These are phyloP conservation scores for Chalciporus pseudorubinellus DNA, from an alignment of 768 basidiomycete genomes.

Conservation along the genomic window DNA sequence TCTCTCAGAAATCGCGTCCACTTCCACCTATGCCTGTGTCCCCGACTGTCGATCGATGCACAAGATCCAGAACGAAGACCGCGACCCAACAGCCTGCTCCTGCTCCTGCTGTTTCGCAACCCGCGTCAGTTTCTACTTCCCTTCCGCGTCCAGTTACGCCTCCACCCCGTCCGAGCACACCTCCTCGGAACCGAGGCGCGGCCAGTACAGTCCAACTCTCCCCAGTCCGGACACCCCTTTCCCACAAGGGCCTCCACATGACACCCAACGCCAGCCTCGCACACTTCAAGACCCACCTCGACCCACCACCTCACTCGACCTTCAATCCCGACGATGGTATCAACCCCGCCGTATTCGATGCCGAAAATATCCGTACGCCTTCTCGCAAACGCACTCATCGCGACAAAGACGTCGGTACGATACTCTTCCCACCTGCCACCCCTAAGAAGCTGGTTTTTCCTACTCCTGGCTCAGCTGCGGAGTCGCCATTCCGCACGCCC, in stretches of 20 bases:
- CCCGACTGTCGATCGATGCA: slow-evolving; percentile 43
- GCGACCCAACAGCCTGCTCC: slow-evolving; percentile 12
- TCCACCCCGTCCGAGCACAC: slow-evolving; percentile 41
- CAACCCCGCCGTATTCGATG: slow-evolving; percentile 37
- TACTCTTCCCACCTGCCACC: slow-evolving; percentile 38
- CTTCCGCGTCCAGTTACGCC: slow-evolving; percentile 29
- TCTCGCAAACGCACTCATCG: slow-evolving; percentile 41
- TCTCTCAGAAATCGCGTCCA: slow-evolving; percentile 33
- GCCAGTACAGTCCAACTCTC: slow-evolving; percentile 45
- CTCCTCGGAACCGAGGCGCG: slow-evolving; percentile 29
- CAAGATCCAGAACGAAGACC: slow-evolving; percentile 22
- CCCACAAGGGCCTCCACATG: slow-evolving; percentile 68
- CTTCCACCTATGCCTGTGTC: slow-evolving; percentile 47
- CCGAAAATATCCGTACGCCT: slow-evolving; percentile 43
- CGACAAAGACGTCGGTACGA: slow-evolving; percentile 19
- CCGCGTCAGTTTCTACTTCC: slow-evolving; percentile 13
- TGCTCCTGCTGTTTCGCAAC: slow-evolving; percentile 28
- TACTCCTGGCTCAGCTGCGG: slow-evolving; percentile 23
- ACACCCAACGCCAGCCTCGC: slow-evolving; percentile 62
- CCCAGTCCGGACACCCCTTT: slow-evolving; percentile 62
- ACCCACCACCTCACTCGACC: slow-evolving; percentile 51
- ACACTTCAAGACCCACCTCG: slow-evolving; percentile 67
- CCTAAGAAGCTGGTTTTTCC: slow-evolving; percentile 43
- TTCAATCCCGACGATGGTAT: slow-evolving; percentile 31
- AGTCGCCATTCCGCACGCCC: slow-evolving; percentile 51